Evolutionary conservation across 2,329 filamentous ascomycete species (phyloP), one percentile per base, ranked within the genome.

Genomic region (Gnomoniopsis sp.): DNA sequence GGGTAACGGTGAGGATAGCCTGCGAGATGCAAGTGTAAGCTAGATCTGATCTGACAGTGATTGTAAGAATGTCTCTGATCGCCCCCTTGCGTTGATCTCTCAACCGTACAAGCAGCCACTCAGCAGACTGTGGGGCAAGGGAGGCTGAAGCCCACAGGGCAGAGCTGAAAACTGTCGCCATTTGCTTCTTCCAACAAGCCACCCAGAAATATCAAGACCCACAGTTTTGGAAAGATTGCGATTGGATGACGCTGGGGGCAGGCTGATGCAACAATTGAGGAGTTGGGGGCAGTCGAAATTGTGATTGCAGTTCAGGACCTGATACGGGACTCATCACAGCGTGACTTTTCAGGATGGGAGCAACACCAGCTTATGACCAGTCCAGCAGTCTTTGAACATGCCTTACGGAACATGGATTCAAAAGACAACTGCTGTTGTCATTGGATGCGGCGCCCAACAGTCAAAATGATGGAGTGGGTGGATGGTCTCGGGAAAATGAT

Each of bases 1-100:
- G 22, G 22, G 53, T 41, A 38, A 19, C 44, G 33, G 41, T 17
- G 36, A 50, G 12, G 46, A 49, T 36, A 33, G 38, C 52, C 56
- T 62, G 53, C 48, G 52, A 49, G 26, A 63, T 67, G 66, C 68
- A 55, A 62, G 44, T 55, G 48, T 57, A 36, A 53, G 44, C 30
- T 62, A 23, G 58, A 57, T 53, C 49, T 54, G 22, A 61, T 47
- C 19, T 17, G 19, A 41, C 50, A 50, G 54, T 56, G 50, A 56
- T 51, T 34, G 55, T 21, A 44, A 22, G 23, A 36, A 57, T 60
- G 60, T 60, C 50, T 60, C 58, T 57, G 57, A 50, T 60, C 17
- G 36, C 34, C 33, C 53, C 53, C 53, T 56, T 56, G 53, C 53
- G 55, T 53, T 44, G 43, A 49, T 57, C 47, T 57, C 47, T 53